These are phyloP conservation scores for Punica granatum DNA, from an alignment of 345 rosid species.

Conservation along the genomic window DNA sequence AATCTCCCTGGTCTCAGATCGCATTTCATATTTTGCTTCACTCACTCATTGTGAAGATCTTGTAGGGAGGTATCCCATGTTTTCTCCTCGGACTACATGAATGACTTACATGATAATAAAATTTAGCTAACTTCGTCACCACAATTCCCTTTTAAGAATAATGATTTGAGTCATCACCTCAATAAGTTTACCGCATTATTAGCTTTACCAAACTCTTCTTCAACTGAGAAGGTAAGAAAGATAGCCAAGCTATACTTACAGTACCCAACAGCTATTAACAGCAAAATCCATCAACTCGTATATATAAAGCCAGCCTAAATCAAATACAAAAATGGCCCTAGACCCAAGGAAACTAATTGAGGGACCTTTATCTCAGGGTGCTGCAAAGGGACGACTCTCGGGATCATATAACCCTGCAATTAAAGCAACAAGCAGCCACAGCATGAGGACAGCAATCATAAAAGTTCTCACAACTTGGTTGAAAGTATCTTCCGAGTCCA, in stretches of 20 bases:
- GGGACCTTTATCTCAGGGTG: conserved; percentile 10
- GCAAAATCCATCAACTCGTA: neutral
- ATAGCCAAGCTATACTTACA: neutral
- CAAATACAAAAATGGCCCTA: neutral
- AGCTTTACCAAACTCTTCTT: neutral
- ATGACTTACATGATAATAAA: too few relatives aligned
- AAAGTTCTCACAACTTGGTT: conserved; percentile 51
- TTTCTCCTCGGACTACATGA: too few relatives aligned
- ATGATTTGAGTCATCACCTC: too few relatives aligned
- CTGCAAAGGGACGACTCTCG: conserved; percentile 42
- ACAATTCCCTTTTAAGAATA: too few relatives aligned
- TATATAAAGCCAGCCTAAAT: neutral
- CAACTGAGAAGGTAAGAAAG: neutral
- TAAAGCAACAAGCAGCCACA: conserved; percentile 48
- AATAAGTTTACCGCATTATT: too few relatives aligned
- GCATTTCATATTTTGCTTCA: too few relatives aligned
- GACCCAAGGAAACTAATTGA: neutral
- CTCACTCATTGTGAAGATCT: too few relatives aligned
- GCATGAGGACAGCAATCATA: conserved; percentile 54
- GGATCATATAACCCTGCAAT: conserved; percentile 53
- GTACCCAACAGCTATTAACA: neutral
- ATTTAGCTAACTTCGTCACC: too few relatives aligned
- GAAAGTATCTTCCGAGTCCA: conserved; percentile 29
- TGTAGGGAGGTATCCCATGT: too few relatives aligned
- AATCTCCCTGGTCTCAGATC: too few relatives aligned